Evolutionary conservation across 352 stramenopile species (phyloP), one percentile per base, ranked within the genome.

Genomic region (Globisporangium echinulatum): DNA sequence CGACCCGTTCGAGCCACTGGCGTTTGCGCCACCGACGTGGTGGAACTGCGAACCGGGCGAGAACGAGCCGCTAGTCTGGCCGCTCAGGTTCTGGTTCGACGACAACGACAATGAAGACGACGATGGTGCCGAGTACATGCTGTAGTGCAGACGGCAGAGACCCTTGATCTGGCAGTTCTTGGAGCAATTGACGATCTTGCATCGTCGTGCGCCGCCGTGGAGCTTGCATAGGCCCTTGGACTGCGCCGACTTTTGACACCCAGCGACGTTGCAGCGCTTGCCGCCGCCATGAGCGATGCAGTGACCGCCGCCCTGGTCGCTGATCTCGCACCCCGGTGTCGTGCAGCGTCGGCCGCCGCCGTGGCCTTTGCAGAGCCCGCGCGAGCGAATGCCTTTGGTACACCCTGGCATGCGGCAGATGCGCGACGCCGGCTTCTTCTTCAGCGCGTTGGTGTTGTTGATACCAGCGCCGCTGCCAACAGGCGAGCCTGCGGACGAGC

Each of bases 141-240:
- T 82, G 56, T 83, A 90, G 68, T 94, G 84, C 25, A 85, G 63
- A 13, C 83, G 74, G 56, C 85, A 94, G 13, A 91, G 73, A 0
- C 85, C 85, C 47, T 87, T 87, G 68, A 88, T 81, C 71, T 92
- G 82, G 15, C 79, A 79, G 71, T 91, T 94, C 70, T 94, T 94
- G 62, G 71, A 66, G 65, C 87, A 96, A 46, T 86, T 77, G 0
- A 66, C 65, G 46, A 90, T 56, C 19, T 77, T 76, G 66, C 87
- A 96, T 15, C 84, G 71, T 37, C 82, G 78, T 40, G 81, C 84
- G 54, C 87, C 87, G 10, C 85, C 87, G 56, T 96, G 87, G 5
- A 89, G 69, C 68, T 93, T 94, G 67, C 87, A 96, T 0, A 90
- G 63, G 0, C 87, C 87, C 53, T 88, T 82, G 42, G 80, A 92